A percentile compares a stretch with the other conserved stretches of the same genome.
Conservation (phyloP, 1,284 basidiomycete species). For the Trametes polyzona region DNA sequence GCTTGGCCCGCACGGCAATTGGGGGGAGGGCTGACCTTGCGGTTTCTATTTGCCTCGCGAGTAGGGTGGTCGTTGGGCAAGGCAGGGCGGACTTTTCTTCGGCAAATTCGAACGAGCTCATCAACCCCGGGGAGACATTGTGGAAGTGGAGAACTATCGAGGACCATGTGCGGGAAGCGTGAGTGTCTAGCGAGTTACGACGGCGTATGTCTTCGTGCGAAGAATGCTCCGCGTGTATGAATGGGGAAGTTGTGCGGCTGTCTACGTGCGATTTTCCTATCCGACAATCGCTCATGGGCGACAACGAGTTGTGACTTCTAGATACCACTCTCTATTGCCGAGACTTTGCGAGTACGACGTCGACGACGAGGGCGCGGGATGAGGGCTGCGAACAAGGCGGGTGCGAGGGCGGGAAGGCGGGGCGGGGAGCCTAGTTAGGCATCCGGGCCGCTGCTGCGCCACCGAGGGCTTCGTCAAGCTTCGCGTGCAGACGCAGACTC, state of each 20-base stretch:
- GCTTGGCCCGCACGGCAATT: neutral
- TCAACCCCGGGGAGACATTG: constrained; percentile 27
- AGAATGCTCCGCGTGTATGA: neutral
- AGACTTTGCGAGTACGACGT: neutral
- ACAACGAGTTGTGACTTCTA: too few relatives aligned
- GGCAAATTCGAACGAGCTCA: constrained; percentile 29
- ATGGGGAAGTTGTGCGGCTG: constrained; percentile 4
- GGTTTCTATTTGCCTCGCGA: neutral
- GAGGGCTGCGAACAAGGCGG: neutral
- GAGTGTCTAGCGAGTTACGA: neutral
- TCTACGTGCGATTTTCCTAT: neutral
- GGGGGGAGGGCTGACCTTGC: neutral
- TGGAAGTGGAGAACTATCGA: constrained; percentile 35
- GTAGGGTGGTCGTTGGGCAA: constrained; percentile 26
- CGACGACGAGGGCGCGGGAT: neutral
- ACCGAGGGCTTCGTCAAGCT: too few relatives aligned
- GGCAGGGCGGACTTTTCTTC: constrained; percentile 29
- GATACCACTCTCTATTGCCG: too few relatives aligned
- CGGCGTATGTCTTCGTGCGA: constrained; percentile 4
- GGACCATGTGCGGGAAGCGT: constrained; percentile 15
- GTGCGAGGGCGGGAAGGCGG: neutral
- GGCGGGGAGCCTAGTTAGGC: constrained; percentile 6
- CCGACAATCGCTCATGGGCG: neutral
- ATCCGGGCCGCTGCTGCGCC: constrained; percentile 2
- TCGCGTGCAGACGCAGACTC: too few relatives aligned